Conservation (phyloP, 805 yeast genomes). For the Myxozyma udenii region DNA sequence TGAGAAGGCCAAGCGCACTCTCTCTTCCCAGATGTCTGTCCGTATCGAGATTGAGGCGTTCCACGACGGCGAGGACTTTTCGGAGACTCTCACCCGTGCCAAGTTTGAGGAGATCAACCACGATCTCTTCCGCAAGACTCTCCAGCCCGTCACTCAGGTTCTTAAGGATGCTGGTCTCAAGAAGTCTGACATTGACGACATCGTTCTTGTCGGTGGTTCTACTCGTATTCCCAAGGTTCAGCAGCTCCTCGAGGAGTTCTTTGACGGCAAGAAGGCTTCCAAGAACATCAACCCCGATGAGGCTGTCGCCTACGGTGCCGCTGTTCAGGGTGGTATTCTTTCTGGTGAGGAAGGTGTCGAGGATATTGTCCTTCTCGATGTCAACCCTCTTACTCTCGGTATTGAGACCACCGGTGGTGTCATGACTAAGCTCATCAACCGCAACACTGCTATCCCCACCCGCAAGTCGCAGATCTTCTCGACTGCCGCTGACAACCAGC, state of each 20-base stretch:
- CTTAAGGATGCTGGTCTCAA: conserved; percentile 87
- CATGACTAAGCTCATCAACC: conserved; percentile 96
- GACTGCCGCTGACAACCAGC: conserved; percentile 96
- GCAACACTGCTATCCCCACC: conserved; percentile 97
- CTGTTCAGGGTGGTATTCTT: conserved; percentile 97
- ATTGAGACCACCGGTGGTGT: conserved; percentile 99
- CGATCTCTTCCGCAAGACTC: conserved; percentile 87
- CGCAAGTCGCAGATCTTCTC: conserved; percentile 96
- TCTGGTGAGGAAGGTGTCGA: conserved; percentile 94
- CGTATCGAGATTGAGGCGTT: conserved; percentile 95
- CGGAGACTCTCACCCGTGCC: conserved; percentile 94
- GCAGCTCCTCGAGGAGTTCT: conserved; percentile 83
- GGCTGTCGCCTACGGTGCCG: conserved; percentile 99
- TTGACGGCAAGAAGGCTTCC: conserved; percentile 92
- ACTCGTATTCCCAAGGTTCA: conserved; percentile 99
- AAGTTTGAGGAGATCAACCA: conserved; percentile 95
- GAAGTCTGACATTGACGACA: conserved; percentile 85
- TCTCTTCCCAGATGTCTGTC: conserved; percentile 92
- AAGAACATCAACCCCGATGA: conserved; percentile 99
- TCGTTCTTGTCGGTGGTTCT: conserved; percentile 97
- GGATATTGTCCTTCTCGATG: conserved; percentile 88
- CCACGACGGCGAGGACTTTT: conserved; percentile 90
- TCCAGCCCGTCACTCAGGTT: conserved; percentile 95
- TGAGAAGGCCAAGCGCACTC: conserved; percentile 95
- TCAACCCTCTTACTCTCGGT: conserved; percentile 95